These are phyloP conservation scores for Porphyridium purpureum DNA, from an alignment of 23 red algal genomes.

Conservation along the genomic window DNA sequence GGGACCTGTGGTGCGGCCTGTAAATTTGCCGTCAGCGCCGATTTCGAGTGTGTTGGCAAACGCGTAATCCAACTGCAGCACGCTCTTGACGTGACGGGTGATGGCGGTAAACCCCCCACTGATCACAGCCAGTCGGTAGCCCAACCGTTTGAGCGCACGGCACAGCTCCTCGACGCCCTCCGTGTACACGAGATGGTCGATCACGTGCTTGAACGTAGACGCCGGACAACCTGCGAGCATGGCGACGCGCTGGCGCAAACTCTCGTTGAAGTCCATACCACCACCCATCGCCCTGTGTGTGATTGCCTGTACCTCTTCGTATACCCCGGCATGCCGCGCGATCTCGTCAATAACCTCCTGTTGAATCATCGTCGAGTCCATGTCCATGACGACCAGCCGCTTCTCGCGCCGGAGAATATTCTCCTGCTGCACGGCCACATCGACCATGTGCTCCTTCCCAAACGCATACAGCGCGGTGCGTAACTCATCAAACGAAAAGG, in stretches of 20 bases:
- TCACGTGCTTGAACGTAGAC: slow-evolving; percentile 62
- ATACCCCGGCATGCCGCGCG: slow-evolving; percentile 77
- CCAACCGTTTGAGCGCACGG: slow-evolving; percentile 63
- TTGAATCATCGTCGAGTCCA: slow-evolving; percentile 96
- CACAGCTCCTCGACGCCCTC: slow-evolving; percentile 50
- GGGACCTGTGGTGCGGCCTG: slow-evolving; percentile 65
- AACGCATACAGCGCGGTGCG: slow-evolving; percentile 59
- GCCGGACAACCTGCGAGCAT: slow-evolving; percentile 60
- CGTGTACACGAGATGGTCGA: slow-evolving; percentile 80
- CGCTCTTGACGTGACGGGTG: slow-evolving; percentile 57
- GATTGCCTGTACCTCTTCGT: slow-evolving; percentile 83
- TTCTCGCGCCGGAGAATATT: slow-evolving; percentile 56
- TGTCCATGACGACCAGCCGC: slow-evolving; percentile 91
- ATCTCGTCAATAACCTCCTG: slow-evolving; percentile 99
- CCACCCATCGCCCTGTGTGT: slow-evolving; percentile 84
- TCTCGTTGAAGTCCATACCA: slow-evolving; percentile 78
- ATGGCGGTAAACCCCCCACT: slow-evolving; percentile 80
- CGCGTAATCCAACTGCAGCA: slow-evolving; percentile 65
- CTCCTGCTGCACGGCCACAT: slow-evolving; percentile 84
- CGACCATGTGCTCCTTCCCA: slow-evolving; percentile 30
- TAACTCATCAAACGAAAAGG: slow-evolving; percentile 14
- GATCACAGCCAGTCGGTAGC: slow-evolving; percentile 91
- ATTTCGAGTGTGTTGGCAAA: slow-evolving; percentile 84
- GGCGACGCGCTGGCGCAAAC: slow-evolving; percentile 47
- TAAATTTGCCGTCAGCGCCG: slow-evolving; percentile 67